These are phyloP conservation scores for Phtheirospermum japonicum DNA, from an alignment of 257 asterid species.

Conservation along the genomic window DNA sequence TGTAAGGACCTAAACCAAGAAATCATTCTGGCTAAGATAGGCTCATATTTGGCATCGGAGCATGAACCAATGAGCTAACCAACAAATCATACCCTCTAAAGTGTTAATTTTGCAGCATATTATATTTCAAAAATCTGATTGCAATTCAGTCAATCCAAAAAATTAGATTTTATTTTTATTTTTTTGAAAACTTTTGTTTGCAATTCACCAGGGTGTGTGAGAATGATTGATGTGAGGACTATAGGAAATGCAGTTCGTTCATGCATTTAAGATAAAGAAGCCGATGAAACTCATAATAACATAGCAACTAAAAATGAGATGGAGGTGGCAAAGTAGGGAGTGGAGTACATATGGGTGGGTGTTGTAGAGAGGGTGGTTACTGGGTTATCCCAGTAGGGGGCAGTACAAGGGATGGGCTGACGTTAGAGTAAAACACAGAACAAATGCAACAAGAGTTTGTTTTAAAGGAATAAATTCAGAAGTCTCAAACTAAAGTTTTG, in stretches of 20 bases:
- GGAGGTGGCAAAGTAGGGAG: conserved; percentile 18
- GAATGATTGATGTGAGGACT: background rate
- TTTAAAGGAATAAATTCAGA: background rate
- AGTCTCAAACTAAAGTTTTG: conserved; percentile 1
- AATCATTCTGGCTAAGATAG: conserved; percentile 10
- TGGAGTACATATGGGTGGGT: background rate
- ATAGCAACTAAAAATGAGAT: background rate
- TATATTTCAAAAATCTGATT: background rate
- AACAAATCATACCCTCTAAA: background rate
- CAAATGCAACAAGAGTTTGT: conserved; percentile 5
- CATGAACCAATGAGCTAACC: background rate
- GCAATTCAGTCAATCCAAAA: conserved; percentile 15
- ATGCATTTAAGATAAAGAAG: conserved; percentile 6
- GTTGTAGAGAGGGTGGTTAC: background rate
- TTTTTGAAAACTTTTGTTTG: background rate
- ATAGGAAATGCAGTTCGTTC: conserved; percentile 5
- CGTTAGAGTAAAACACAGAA: background rate
- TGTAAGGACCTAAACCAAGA: background rate
- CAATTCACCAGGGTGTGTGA: background rate
- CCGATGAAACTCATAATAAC: background rate
- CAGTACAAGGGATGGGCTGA: conserved; percentile 8
- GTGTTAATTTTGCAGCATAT: background rate
- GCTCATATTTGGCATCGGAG: conserved; percentile 9
- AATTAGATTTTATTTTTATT: background rate
- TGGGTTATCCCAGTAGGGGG: conserved; percentile 9